Percentiles rank a stretch among this genome's conserved stretches.
These are phyloP conservation scores for Yamadazyma conglobata DNA, from an alignment of 1,139 yeast genomes.

Conservation along the genomic window DNA sequence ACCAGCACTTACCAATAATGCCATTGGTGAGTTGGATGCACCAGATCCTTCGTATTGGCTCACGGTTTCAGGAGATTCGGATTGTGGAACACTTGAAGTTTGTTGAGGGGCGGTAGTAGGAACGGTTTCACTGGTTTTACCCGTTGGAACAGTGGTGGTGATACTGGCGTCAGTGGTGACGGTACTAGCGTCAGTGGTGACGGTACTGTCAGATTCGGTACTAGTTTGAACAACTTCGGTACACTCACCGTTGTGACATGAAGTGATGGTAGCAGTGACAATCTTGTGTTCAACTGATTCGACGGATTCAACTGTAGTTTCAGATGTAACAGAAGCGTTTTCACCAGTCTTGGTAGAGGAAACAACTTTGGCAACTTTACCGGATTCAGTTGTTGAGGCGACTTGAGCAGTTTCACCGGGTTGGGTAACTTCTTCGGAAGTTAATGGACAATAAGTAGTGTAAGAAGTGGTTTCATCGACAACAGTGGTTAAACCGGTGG, in stretches of 20 bases:
- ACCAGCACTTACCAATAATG: conserved; percentile 7
- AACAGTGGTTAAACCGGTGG: conserved; percentile 4
- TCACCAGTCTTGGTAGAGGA: neutral
- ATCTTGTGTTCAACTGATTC: too few relatives aligned
- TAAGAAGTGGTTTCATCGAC: conserved; percentile 14
- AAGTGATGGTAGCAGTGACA: conserved; percentile 50
- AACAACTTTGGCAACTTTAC: too few relatives aligned
- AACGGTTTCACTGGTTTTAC: conserved; percentile 15
- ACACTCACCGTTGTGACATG: conserved; percentile 39
- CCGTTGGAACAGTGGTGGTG: conserved; percentile 33
- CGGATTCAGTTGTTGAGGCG: too few relatives aligned
- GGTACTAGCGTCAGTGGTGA: conserved; percentile 28
- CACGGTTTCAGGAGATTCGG: conserved; percentile 8
- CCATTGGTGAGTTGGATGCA: conserved; percentile 7
- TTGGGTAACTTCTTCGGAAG: too few relatives aligned
- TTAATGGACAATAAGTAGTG: conserved; percentile 36
- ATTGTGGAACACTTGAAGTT: conserved; percentile 7
- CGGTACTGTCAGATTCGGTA: too few relatives aligned
- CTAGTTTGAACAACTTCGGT: conserved; percentile 18
- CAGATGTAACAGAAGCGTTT: conserved; percentile 8
- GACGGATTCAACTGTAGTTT: too few relatives aligned
- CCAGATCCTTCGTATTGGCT: conserved; percentile 3
- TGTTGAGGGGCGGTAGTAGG: conserved; percentile 8
- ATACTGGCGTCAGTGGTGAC: conserved; percentile 49
- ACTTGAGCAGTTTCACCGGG: conserved; percentile 9